phyloP scores from a whole-genome alignment of 768 basidiomycete species.

The Coprinopsis sp. region DNA sequence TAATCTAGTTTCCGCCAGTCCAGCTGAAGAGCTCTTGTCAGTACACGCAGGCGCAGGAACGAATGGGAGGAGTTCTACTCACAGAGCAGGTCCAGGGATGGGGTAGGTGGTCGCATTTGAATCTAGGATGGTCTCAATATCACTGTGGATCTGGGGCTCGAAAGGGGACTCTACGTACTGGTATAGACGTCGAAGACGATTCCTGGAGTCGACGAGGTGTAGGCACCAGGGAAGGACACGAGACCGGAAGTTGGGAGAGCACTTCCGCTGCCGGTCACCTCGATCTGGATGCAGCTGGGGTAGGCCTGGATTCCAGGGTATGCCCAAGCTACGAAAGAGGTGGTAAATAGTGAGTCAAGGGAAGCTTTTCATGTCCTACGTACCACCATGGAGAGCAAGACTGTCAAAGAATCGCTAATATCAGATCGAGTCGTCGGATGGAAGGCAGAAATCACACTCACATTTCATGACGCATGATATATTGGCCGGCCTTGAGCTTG shows the following conservation, averaged over 20 bases:
- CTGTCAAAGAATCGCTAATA: constrained; percentile 14
- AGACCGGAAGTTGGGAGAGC: constrained; percentile 35
- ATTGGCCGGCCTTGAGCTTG: constrained; percentile 40
- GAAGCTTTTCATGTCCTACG: neutral
- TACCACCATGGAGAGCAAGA: constrained; percentile 34
- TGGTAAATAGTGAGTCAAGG: neutral
- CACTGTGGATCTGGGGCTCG: too few species aligned
- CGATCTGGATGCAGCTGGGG: constrained; percentile 40
- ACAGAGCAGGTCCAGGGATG: constrained; percentile 40
- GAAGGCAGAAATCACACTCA: constrained; percentile 12
- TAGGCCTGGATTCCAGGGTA: constrained; percentile 41
- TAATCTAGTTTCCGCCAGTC: constrained; percentile 14
- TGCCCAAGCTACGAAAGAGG: constrained; percentile 18
- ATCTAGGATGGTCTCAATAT: too few species aligned
- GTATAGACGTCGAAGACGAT: constrained; percentile 34
- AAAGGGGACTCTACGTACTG: constrained; percentile 15
- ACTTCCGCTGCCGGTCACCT: constrained; percentile 41
- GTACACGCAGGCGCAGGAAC: neutral
- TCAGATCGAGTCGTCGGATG: neutral
- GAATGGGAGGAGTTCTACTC: constrained; percentile 12
- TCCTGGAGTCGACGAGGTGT: constrained; percentile 26
- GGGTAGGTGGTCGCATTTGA: too few species aligned
- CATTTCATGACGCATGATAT: constrained; percentile 45
- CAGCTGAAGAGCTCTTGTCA: constrained; percentile 5
- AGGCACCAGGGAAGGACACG: constrained; percentile 45